These are phyloP conservation scores for Tetrapisispora taiwanensis DNA, from an alignment of 805 yeast species.

Conservation along the genomic window DNA sequence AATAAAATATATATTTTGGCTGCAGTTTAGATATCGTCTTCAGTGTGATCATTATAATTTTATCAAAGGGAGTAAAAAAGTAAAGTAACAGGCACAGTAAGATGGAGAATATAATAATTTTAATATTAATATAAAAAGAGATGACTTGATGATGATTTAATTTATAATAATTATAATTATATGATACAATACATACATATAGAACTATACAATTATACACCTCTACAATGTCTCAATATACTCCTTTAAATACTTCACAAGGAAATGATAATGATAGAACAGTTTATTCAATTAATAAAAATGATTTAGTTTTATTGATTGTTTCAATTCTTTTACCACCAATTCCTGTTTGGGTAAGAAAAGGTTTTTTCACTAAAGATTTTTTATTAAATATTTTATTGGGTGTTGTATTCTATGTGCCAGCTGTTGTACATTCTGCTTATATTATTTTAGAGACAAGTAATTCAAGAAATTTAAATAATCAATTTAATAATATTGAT, in stretches of 20 bases:
- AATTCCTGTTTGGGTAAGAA: slow-evolving; percentile 56
- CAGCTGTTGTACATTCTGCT: slow-evolving; percentile 61
- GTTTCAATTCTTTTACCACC: slow-evolving; percentile 65
- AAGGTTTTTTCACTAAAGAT: slow-evolving; percentile 39
- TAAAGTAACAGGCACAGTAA: too few relatives aligned
- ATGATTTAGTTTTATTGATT: slow-evolving; percentile 56
- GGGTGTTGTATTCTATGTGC: slow-evolving; percentile 54
- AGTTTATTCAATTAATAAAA: slow-evolving; percentile 1
- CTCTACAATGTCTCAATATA: not conserved
- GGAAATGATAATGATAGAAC: not conserved
- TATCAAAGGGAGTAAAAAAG: too few relatives aligned
- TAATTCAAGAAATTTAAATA: not conserved
- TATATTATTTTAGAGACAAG: slow-evolving; percentile 40
- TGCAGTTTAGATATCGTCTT: too few relatives aligned
- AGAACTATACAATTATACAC: too few relatives aligned
- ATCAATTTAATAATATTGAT: too few relatives aligned
- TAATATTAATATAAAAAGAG: too few relatives aligned
- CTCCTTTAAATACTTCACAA: not conserved
- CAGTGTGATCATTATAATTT: too few relatives aligned
- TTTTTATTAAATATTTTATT: slow-evolving; percentile 48
- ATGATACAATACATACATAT: too few relatives aligned
- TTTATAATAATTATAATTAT: too few relatives aligned
- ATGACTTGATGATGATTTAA: too few relatives aligned
- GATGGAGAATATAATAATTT: too few relatives aligned
- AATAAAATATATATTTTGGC: too few relatives aligned